Base-by-base conservation (phyloP, 75 land plant genomes). In the Sequoia sempervirens region DNA sequence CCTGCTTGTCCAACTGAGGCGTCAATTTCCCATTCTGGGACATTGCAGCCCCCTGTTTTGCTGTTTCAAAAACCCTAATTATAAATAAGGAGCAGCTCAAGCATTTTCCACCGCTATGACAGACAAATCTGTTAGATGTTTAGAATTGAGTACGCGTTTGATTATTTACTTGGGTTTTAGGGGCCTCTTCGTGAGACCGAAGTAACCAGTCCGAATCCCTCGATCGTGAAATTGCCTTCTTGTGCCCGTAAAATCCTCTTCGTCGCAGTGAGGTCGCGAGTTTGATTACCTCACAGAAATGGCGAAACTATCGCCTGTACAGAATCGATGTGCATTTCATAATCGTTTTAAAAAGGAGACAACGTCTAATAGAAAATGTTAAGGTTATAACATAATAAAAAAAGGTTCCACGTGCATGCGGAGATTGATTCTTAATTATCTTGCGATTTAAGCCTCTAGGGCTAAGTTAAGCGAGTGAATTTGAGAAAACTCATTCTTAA, bases 1-100 rank as follows among this genome's bases (percentile, higher is more conserved):
- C 93, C 80, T 93, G 84, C 85, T 94, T 93, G 83, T 97, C 96
- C 74, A 93, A 87, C 75, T 93, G 87, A 23, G 95, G 95, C 89
- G 86, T 91, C 90, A 95, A 80, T 84, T 96, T 97, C 81, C 92
- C 95, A 50, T 84, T 89, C 85, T 91, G 92, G 83, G 92, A 89
- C 95, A 92, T 92, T 26, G 52, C 87, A n/a, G 30, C 46, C 46
- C 50, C 79, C 41, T 38, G 8, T 12, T 50, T 50, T 47, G 3
- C 53, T 50, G 53, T 50, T 38, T 61, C 1, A 7, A 6, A 61
- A 23, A 23, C 66, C 66, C 66, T 23, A 61, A 18, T 26, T 61
- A 23, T 20, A 61, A 7, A 61, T 23, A 61, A 6, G 66, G 26
- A 61, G 66, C 66, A 61, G 66, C 26, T 23, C n/a, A 6, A 23